Base-by-base conservation (phyloP, 768 basidiomycete species). In the Hypsizygus marmoreus region DNA sequence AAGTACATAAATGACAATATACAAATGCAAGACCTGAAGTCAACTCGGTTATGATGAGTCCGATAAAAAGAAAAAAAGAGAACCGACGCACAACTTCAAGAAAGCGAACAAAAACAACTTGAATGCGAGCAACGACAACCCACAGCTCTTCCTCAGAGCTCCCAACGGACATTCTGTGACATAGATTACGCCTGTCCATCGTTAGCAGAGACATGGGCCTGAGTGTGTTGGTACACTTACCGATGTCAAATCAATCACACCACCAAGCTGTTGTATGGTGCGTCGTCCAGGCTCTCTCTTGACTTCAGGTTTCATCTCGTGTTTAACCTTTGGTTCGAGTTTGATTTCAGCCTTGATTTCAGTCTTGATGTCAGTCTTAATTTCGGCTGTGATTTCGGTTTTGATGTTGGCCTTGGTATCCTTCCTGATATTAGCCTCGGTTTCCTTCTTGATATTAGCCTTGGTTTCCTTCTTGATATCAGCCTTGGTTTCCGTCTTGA, bases 161-260 rank as follows among this genome's bases (percentile, higher is more conserved):
- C n/a, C n/a, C n/a, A n/a, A n/a, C n/a, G n/a, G n/a, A n/a, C n/a
- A n/a, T n/a, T n/a, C n/a, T n/a, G n/a, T n/a, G n/a, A n/a, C n/a
- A n/a, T n/a, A n/a, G n/a, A n/a, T n/a, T n/a, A n/a, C n/a, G n/a
- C n/a, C n/a, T n/a, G n/a, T n/a, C n/a, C n/a, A n/a, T n/a, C n/a
- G n/a, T n/a, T n/a, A n/a, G n/a, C n/a, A n/a, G n/a, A n/a, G n/a
- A n/a, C n/a, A n/a, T n/a, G n/a, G n/a, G n/a, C n/a, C n/a, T n/a
- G n/a, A n/a, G n/a, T n/a, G n/a, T n/a, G n/a, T n/a, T n/a, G n/a
- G n/a, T n/a, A n/a, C n/a, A n/a, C n/a, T n/a, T n/a, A n/a, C n/a
- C n/a, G n/a, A 48, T 10, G 47, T 48, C 22, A 48, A 41, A 35
- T 48, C 47, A 19, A 42, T 42, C 4, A 31, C 33, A 4, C 12